Conservation (phyloP, 1,139 yeast genomes). For the Taphrina communis region DNA sequence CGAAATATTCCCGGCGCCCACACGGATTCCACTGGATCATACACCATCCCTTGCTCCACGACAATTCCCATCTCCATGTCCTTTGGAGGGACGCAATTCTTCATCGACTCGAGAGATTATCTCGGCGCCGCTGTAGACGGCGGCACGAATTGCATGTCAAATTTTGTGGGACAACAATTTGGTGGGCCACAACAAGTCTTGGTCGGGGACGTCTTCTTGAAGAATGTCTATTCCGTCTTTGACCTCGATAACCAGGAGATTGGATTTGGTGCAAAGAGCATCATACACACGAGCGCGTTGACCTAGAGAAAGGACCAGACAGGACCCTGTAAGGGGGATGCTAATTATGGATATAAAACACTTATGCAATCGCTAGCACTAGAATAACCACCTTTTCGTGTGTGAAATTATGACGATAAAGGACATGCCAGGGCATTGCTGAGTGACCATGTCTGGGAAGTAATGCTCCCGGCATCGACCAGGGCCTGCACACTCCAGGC, state of each 20-base stretch:
- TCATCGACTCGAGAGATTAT: conserved; percentile 58
- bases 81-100: conserved; percentile 57
- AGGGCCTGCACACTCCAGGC: conserved; percentile 36
- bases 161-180: conserved; percentile 60
- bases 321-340: too few species aligned
- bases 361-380: neutral
- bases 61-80: conserved; percentile 54
- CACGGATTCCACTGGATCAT: conserved; percentile 54
- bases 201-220: conserved; percentile 67
- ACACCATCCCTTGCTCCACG: conserved; percentile 59
- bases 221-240: conserved; percentile 64
- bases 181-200: conserved; percentile 54
- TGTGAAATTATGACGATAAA: neutral
- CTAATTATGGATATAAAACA: too few species aligned
- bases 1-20: conserved; percentile 57
- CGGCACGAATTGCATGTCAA: conserved; percentile 67
- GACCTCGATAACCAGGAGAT: conserved; percentile 60
- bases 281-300: conserved; percentile 7
- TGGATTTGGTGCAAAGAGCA: conserved; percentile 58
- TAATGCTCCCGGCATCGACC: conserved; percentile 5
- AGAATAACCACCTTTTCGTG: too few species aligned
- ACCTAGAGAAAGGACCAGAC: neutral
- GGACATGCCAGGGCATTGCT: conserved; percentile 20
- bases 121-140: conserved; percentile 57
- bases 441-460: conserved; percentile 4